Evolutionary conservation across 495 filamentous ascomycete genomes (phyloP).

Genomic region (Friedmanniomyces endolithicus): DNA sequence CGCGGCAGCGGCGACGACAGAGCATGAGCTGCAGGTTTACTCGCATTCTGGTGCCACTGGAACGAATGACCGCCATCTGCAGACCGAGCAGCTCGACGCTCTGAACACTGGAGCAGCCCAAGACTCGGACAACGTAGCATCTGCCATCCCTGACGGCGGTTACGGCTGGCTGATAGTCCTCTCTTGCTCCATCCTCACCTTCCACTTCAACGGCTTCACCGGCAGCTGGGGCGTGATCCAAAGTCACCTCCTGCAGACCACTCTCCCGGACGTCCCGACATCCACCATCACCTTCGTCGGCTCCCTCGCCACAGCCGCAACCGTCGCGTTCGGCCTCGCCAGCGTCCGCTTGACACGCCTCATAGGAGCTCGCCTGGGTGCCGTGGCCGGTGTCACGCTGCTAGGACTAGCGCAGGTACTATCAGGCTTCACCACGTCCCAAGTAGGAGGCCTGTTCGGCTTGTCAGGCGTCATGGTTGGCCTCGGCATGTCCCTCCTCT

Average conservation of each 20-base stretch:
- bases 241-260: background rate
- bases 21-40: no score
- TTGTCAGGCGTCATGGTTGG: background rate
- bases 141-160: background rate
- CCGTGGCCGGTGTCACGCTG: background rate
- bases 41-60: no score
- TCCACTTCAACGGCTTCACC: conserved; percentile 1
- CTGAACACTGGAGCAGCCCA: background rate
- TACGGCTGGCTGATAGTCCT: background rate
- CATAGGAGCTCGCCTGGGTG: background rate
- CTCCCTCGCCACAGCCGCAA: background rate
- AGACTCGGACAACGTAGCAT: background rate
- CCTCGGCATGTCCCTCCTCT: background rate
- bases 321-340: background rate
- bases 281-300: background rate
- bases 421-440: background rate
- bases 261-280: background rate
- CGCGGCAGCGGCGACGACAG: no score
- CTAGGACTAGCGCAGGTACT: background rate
- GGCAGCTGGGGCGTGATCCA: conserved; percentile 1
- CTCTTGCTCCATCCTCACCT: conserved; percentile 2
- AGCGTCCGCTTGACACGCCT: background rate
- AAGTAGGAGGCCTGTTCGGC: background rate
- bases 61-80: no score
- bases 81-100: background rate